A percentile compares a stretch with the other conserved stretches of the same genome.
phyloP scores from a whole-genome alignment of 768 basidiomycete genomes.

The Auricularia auricula-judae region DNA sequence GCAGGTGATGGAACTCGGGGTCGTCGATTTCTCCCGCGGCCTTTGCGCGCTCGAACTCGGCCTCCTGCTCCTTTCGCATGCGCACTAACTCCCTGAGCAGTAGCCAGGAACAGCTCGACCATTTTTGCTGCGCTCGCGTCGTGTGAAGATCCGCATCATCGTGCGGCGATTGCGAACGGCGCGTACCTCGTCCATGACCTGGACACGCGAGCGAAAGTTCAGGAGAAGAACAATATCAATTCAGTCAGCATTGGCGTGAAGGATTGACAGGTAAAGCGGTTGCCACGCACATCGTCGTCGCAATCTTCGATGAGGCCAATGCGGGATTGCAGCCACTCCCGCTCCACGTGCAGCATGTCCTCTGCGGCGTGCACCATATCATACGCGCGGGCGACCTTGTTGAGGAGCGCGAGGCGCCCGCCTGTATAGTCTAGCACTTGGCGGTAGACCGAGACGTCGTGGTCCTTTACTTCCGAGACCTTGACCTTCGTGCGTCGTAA shows the following conservation, averaged over 20 bases:
- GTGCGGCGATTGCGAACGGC: slow-evolving; percentile 3
- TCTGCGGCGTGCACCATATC: slow-evolving; percentile 58
- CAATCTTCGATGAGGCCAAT: slow-evolving; percentile 74
- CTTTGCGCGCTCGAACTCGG: slow-evolving; percentile 27
- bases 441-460: background rate
- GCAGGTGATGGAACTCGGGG: slow-evolving; percentile 31
- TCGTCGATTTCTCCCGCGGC: slow-evolving; percentile 24
- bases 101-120: slow-evolving; percentile 74
- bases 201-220: background rate
- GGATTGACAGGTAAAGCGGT: background rate
- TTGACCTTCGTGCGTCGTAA: slow-evolving; percentile 33
- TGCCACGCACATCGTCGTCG: slow-evolving; percentile 45
- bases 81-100: slow-evolving; percentile 65
- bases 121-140: slow-evolving; percentile 47
- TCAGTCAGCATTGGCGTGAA: too few relatives aligned
- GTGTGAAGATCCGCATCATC: background rate
- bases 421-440: slow-evolving; percentile 55
- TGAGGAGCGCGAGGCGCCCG: slow-evolving; percentile 70
- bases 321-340: slow-evolving; percentile 68
- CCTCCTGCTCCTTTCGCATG: slow-evolving; percentile 38
- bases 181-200: slow-evolving; percentile 74
- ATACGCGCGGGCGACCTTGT: slow-evolving; percentile 46
- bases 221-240: background rate
- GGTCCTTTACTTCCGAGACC: slow-evolving; percentile 28
- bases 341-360: slow-evolving; percentile 58